phyloP scores from a whole-genome alignment of 345 rosid genomes.

The Corymbia maculata region DNA sequence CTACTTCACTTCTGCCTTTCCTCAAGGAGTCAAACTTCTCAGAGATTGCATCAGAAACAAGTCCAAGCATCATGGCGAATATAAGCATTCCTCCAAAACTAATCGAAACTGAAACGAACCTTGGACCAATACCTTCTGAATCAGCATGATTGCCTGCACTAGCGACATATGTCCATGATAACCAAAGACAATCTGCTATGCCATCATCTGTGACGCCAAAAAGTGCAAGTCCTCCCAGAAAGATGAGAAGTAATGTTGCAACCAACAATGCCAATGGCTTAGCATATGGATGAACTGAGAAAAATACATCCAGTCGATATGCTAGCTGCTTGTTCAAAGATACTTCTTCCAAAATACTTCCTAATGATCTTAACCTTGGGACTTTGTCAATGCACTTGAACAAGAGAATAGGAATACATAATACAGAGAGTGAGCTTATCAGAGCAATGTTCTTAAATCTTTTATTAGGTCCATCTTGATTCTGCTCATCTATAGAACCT shows the following conservation, averaged over 20 bases:
- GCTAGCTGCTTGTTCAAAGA: slow-evolving; percentile 49
- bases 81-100: slow-evolving; percentile 82
- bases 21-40: slow-evolving; percentile 69
- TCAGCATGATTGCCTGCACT: slow-evolving; percentile 63
- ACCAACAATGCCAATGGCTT: slow-evolving; percentile 54
- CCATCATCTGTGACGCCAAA: slow-evolving; percentile 53
- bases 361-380: slow-evolving; percentile 38
- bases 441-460: slow-evolving; percentile 43
- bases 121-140: slow-evolving; percentile 59
- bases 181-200: slow-evolving; percentile 64
- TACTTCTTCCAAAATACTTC: slow-evolving; percentile 35
- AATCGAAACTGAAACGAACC: slow-evolving; percentile 61
- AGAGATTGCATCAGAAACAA: slow-evolving; percentile 67
- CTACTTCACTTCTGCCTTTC: slow-evolving; percentile 65
- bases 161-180: slow-evolving; percentile 65
- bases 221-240: slow-evolving; percentile 61
- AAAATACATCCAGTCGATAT: slow-evolving; percentile 34
- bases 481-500: slow-evolving; percentile 7
- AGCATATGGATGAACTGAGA: slow-evolving; percentile 65
- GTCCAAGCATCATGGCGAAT: slow-evolving; percentile 80
- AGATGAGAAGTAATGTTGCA: slow-evolving; percentile 54
- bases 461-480: slow-evolving; percentile 10
- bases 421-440: slow-evolving; percentile 26
- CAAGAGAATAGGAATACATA: slow-evolving; percentile 34
- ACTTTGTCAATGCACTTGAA: slow-evolving; percentile 39